Evolutionary conservation across 306 rosid species (phyloP).

Genomic region (Begonia fuchsioides): DNA sequence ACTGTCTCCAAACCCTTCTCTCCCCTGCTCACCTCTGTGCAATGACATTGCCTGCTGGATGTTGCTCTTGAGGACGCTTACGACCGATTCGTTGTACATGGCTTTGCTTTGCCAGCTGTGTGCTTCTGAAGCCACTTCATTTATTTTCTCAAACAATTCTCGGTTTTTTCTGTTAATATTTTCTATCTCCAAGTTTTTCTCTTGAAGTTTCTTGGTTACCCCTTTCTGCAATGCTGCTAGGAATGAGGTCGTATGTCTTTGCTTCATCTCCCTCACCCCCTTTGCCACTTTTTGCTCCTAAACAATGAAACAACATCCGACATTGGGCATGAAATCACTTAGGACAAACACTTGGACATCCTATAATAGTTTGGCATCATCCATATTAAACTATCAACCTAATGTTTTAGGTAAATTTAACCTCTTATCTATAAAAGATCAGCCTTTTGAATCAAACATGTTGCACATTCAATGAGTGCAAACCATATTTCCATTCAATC

Average conservation of each 20-base stretch:
- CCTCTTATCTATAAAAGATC: no score
- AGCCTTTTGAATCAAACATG: no score
- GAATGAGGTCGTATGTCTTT: conserved; percentile 52
- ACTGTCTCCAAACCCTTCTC: conserved; percentile 93
- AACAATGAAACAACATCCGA: not conserved
- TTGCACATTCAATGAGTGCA: no score
- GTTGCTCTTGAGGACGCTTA: conserved; percentile 55
- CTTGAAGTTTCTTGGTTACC: conserved; percentile 39
- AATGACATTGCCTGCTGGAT: conserved; percentile 84
- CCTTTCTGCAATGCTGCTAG: conserved; percentile 63
- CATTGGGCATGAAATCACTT: no score
- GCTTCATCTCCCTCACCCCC: conserved; percentile 70
- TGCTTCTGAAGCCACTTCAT: conserved; percentile 63
- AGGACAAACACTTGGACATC: no score
- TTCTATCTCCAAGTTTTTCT: conserved; percentile 68
- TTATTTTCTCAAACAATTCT: conserved; percentile 71
- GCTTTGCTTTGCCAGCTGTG: conserved; percentile 83
- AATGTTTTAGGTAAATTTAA: no score
- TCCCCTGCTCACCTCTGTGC: conserved; percentile 70
- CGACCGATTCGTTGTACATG: conserved; percentile 73
- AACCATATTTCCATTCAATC: no score
- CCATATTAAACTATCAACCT: no score
- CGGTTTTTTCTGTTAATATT: conserved; percentile 54
- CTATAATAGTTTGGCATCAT: no score
- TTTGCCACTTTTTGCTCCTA: conserved; percentile 78